Evolutionary conservation across 2,329 filamentous ascomycete genomes (phyloP), one percentile per base, ranked within the genome.

Genomic region (Bipolaris cookei): DNA sequence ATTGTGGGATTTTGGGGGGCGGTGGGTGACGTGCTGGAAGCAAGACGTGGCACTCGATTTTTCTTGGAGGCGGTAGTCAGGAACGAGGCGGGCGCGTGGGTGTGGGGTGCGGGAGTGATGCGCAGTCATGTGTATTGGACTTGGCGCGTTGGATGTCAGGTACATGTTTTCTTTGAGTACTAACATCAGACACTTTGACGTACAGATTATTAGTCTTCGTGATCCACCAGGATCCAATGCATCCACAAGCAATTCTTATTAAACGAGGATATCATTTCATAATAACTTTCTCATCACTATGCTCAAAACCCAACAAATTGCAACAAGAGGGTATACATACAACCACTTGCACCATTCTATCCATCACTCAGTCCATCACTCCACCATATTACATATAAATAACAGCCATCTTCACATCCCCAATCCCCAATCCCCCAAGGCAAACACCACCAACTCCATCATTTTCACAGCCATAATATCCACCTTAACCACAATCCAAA

Each of bases 71-170:
- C 56, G 43, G n/a, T 6, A 23, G 34, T 25, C 0, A 8, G 34
- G 32, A 32, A 35, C 46, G 30, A 16, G 25, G 28, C 18, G 44
- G 46, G 43, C 46, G 42, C 38, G 41, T 38, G 37, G 44, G 5
- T 3, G 25, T 30, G 30, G 37, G 38, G 25, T 51, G 30, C 16
- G 23, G 42, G 11, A 13, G 16, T 50, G 54, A 35, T 45, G 54
- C 54, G 54, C 49, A 18, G 44, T 62, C 59, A 62, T 28, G 59
- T 59, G 57, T 6, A 16, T 1, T 13, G n/a, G 32, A n/a, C 58
- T 61, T 61, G 55, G 55, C 58, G 47, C 37, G 44, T 42, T 57
- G 25, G n/a, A n/a, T 16, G 39, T 10, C n/a, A 42, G 39, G 20
- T 23, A 41, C 18, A n/a, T 3, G 38, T 41, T 41, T 41, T 21